Conservation (phyloP, 305 asterid genomes). For the Fraxinus greggii region DNA sequence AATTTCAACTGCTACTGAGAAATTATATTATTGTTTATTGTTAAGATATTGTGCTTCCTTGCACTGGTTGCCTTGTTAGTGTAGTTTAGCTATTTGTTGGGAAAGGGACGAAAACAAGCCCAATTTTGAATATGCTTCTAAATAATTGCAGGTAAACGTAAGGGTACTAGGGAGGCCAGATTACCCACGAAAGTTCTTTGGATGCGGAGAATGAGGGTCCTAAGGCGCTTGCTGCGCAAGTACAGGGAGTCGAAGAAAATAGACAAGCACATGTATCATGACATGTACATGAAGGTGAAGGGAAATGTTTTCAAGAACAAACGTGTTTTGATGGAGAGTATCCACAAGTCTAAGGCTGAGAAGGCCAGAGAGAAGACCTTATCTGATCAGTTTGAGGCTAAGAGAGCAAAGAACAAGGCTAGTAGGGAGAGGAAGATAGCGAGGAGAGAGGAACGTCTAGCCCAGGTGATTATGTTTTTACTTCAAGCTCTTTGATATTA, state of each 20-base stretch:
- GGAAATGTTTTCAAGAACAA: constrained; percentile 82
- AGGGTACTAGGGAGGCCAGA: constrained; percentile 80
- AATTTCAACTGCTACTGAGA: not conserved
- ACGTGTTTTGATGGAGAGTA: constrained; percentile 76
- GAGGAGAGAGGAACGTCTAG: constrained; percentile 66
- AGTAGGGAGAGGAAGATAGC: constrained; percentile 76
- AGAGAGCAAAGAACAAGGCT: constrained; percentile 81
- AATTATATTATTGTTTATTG: not conserved
- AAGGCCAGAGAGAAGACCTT: constrained; percentile 85
- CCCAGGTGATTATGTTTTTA: constrained; percentile 41
- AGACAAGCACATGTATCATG: constrained; percentile 82
- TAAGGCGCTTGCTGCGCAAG: constrained; percentile 73
- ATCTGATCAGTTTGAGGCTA: constrained; percentile 76
- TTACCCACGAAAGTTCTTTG: constrained; percentile 69
- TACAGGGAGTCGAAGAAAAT: constrained; percentile 71
- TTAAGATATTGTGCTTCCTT: not conserved
- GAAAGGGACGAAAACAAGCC: too few species aligned
- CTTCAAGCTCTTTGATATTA: not conserved
- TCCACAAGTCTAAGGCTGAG: constrained; percentile 81
- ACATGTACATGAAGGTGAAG: constrained; percentile 87
- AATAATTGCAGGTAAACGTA: constrained; percentile 55
- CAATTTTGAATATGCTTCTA: not conserved
- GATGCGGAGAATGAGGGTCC: constrained; percentile 79
- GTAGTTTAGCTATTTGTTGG: not conserved
- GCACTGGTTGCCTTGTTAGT: not conserved